Evolutionary conservation across 108 stramenopile genomes (phyloP).

Genomic region (Nitzschia sp.): DNA sequence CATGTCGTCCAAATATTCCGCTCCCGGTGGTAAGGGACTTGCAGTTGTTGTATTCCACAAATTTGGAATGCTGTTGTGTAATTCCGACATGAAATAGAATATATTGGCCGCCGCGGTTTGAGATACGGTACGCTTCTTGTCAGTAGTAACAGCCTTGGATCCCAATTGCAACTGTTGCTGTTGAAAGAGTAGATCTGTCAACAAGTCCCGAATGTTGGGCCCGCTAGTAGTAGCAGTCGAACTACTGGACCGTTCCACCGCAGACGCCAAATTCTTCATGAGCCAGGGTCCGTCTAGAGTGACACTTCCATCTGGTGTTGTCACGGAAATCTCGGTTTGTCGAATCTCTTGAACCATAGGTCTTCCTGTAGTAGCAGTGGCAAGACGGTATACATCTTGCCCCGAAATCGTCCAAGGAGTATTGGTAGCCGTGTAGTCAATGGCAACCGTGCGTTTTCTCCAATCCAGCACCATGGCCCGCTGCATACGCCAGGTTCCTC

Average conservation of each 20-base stretch:
- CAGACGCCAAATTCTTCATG: slow-evolving; percentile 24
- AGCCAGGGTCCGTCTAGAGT: slow-evolving; percentile 23
- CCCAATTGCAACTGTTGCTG: slow-evolving; percentile 2
- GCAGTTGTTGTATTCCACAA: slow-evolving; percentile 35
- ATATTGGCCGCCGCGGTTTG: slow-evolving; percentile 58
- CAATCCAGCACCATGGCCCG: slow-evolving; percentile 14
- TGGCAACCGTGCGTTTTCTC: slow-evolving; percentile 15
- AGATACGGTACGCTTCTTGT: slow-evolving; percentile 14
- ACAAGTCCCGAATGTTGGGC: slow-evolving; percentile 18
- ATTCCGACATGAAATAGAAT: slow-evolving; percentile 59
- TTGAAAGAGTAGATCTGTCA: slow-evolving; percentile 22
- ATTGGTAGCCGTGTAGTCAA: slow-evolving; percentile 21
- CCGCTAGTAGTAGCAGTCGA: not conserved
- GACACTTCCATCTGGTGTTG: slow-evolving; percentile 14
- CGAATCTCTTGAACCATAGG: slow-evolving; percentile 20
- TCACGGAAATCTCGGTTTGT: slow-evolving; percentile 12
- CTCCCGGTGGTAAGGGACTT: slow-evolving; percentile 35
- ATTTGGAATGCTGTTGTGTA: slow-evolving; percentile 43
- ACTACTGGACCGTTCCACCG: slow-evolving; percentile 2
- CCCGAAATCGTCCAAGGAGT: slow-evolving; percentile 27
- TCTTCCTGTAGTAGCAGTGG: not conserved
- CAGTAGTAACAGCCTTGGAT: not conserved
- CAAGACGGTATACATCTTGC: slow-evolving; percentile 19
- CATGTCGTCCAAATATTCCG: slow-evolving; percentile 41
- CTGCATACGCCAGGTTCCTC: slow-evolving; percentile 23